Percentiles rank a stretch among this genome's conserved stretches.
phyloP scores from a whole-genome alignment of 2,329 filamentous ascomycete species.

The Xylariaceae sp. region DNA sequence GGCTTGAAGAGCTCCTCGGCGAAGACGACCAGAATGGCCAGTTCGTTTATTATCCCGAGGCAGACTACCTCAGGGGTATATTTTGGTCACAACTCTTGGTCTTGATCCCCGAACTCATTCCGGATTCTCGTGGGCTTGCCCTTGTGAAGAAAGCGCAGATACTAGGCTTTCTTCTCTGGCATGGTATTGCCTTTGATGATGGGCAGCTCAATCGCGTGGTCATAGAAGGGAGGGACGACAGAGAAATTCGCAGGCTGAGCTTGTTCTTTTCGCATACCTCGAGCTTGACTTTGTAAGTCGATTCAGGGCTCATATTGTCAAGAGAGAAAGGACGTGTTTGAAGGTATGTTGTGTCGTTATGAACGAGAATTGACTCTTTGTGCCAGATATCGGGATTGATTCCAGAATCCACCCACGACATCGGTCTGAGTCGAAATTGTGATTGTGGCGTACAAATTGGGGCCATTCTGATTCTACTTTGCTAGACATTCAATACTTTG shows the following conservation, averaged over 20 bases:
- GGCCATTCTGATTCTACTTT: no score
- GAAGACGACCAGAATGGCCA: constrained; percentile 32
- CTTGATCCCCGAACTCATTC: constrained; percentile 34
- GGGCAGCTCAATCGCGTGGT: constrained; percentile 55
- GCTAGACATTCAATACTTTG: no score
- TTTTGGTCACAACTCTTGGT: constrained; percentile 46
- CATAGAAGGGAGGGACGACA: constrained; percentile 43
- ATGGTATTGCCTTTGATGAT: constrained; percentile 59
- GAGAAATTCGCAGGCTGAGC: constrained; percentile 50
- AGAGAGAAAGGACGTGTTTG: neutral
- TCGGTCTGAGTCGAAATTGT: no score
- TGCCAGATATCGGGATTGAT: no score
- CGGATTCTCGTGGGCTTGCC: constrained; percentile 20
- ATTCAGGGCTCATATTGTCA: neutral
- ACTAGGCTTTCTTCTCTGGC: constrained; percentile 57
- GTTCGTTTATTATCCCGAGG: constrained; percentile 43
- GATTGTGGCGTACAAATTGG: no score
- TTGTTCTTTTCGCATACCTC: constrained; percentile 25
- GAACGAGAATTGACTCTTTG: no score
- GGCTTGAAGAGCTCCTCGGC: constrained; percentile 55
- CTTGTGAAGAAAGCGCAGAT: constrained; percentile 41
- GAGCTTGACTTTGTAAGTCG: neutral
- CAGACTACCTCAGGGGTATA: constrained; percentile 36
- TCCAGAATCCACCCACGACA: no score
- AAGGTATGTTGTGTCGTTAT: constrained; percentile 1